A percentile compares a stretch with the other conserved stretches of the same genome.
Conservation (phyloP, 2,329 filamentous ascomycete species). For the Diplodia mutila region DNA sequence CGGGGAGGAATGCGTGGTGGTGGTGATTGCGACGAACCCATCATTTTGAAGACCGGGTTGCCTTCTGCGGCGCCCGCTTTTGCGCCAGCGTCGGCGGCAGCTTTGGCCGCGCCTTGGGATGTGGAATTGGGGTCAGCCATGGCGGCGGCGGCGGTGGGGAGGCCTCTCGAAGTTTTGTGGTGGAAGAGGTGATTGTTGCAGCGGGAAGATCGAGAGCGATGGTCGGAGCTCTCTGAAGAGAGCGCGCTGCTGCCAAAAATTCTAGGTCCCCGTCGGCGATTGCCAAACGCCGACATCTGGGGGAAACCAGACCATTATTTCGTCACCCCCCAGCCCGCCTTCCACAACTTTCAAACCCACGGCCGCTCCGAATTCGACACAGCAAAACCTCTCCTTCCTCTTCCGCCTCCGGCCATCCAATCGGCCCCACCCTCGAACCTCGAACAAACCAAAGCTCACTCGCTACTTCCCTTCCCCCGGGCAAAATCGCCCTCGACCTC, state of each 20-base stretch:
- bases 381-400: not conserved
- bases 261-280: slow-evolving; percentile 1
- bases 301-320: not conserved
- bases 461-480: not conserved
- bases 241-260: not conserved
- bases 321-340: not conserved
- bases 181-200: not conserved
- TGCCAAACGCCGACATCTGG: slow-evolving; percentile 3
- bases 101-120: slow-evolving; percentile 14
- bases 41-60: slow-evolving; percentile 46
- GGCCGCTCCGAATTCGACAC: not conserved
- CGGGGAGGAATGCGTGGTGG: slow-evolving; percentile 82
- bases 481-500: not conserved
- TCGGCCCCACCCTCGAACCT: not conserved
- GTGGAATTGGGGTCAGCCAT: slow-evolving; percentile 19
- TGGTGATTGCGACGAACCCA: slow-evolving; percentile 36
- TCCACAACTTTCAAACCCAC: not conserved
- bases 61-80: slow-evolving; percentile 5
- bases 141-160: not conserved
- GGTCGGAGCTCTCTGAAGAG: slow-evolving; percentile 13
- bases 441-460: not conserved
- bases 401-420: not conserved
- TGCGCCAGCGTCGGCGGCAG: not conserved
- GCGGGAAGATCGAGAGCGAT: not conserved
- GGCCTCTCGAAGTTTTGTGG: not conserved